Base-by-base conservation (phyloP, 345 rosid species). In the Noccaea bulbosa region DNA sequence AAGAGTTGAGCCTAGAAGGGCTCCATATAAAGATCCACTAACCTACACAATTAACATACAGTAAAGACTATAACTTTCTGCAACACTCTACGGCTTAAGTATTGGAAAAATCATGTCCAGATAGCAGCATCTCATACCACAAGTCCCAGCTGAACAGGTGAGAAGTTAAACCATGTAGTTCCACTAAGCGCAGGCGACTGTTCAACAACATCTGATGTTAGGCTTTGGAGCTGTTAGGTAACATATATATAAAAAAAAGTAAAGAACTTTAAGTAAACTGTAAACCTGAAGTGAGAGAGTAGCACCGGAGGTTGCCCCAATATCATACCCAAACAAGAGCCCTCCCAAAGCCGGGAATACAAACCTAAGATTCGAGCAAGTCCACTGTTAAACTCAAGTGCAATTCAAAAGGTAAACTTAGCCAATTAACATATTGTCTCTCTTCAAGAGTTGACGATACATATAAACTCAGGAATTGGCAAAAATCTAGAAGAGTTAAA, bases 291-390 rank as follows among this genome's bases (percentile, higher is more conserved):
- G 75, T 11, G 96, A 91, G 80, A 94, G 53, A 30, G 97, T 63
- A 62, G 97, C 97, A 53, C 99, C 97, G 8, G 96, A 91, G 37
- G 96, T 94, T 46, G 99, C 98, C 56, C 97, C 98, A 74, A 93
- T 93, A 80, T 93, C 98, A 77, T 93, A 91, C 15, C 98, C 98
- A 56, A 93, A 91, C 59, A 91, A 84, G 53, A 93, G 70, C 34
- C 96, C 98, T 64, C 95, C 97, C 70, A 91, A 75, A 33, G 97
- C 97, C 32, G 98, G 98, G 76, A 91, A 93, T 69, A 91, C 20
- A 81, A 93, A 91, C 83, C 98, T 93, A 78, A 70, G 67, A 62
- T 69, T 32, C 40, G 34, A 74, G 62, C 46, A 78, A 12, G 14
- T 57, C 16, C 0, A 40, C 48, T 69, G 39, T 59, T 37, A 67